Evolutionary conservation across 2,329 filamentous ascomycete genomes (phyloP).

Genomic region (Plectosphaerella plurivora): DNA sequence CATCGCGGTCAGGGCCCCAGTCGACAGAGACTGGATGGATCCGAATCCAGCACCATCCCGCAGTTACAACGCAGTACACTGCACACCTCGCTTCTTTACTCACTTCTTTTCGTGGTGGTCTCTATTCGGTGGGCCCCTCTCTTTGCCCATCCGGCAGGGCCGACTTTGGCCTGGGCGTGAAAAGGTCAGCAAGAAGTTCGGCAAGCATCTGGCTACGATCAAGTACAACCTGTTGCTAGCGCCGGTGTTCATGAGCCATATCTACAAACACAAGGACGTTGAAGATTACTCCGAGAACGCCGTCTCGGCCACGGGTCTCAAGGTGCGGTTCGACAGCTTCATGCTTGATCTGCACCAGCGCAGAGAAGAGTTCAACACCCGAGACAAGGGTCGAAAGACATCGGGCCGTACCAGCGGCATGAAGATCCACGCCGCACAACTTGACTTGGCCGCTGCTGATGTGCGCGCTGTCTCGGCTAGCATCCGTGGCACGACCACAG

Average conservation of each 20-base stretch:
- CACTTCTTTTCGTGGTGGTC: constrained; percentile 99
- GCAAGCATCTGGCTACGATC: constrained; percentile 93
- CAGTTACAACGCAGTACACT: constrained; percentile 94
- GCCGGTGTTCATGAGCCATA: constrained; percentile 89
- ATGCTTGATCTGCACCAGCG: constrained; percentile 95
- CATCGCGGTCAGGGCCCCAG: constrained; percentile 81
- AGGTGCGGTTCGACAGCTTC: constrained; percentile 92
- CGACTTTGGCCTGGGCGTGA: constrained; percentile 86
- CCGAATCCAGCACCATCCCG: constrained; percentile 70
- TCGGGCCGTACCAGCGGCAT: constrained; percentile 84
- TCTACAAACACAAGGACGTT: constrained; percentile 96
- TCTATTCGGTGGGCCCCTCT: constrained; percentile 91
- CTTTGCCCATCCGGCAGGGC: constrained; percentile 89
- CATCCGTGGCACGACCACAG: constrained; percentile 73
- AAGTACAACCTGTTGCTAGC: constrained; percentile 95
- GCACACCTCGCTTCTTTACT: constrained; percentile 93
- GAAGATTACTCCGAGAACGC: constrained; percentile 75
- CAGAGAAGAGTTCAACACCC: constrained; percentile 83
- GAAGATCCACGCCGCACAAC: constrained; percentile 90
- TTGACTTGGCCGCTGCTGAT: constrained; percentile 88
- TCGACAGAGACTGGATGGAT: constrained; percentile 80
- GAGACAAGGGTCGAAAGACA: constrained; percentile 70
- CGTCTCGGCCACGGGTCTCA: constrained; percentile 91
- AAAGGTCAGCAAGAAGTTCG: constrained; percentile 98
- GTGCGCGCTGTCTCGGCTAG: constrained; percentile 89